Evolutionary conservation across 129 eudicot species (phyloP).

Genomic region (Heracleum sosnowskyi): DNA sequence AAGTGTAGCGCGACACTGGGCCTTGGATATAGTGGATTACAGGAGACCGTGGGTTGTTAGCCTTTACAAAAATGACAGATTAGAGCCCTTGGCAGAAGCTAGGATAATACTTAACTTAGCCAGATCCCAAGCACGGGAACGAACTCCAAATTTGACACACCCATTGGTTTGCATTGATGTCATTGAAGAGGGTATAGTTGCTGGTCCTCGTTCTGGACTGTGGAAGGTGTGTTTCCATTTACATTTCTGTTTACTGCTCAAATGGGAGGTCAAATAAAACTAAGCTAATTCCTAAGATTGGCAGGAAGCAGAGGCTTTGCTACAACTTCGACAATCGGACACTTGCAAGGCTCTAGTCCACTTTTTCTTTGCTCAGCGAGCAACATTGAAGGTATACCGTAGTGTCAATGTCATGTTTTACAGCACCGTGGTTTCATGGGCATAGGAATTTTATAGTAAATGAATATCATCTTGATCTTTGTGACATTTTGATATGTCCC

Average conservation of each 20-base stretch:
- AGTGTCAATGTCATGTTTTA: neutral
- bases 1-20: conserved; percentile 38
- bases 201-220: conserved; percentile 47
- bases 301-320: conserved; percentile 61
- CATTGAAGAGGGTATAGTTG: conserved; percentile 54
- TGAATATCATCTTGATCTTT: neutral
- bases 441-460: neutral
- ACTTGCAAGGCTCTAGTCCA: conserved; percentile 59
- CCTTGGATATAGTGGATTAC: conserved; percentile 42
- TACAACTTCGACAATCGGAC: conserved; percentile 49
- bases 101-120: conserved; percentile 38
- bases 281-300: conserved; percentile 5
- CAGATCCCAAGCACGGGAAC: conserved; percentile 29
- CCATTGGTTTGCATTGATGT: conserved; percentile 61
- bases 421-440: neutral
- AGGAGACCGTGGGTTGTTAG: conserved; percentile 46
- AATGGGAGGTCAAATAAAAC: neutral
- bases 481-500: neutral
- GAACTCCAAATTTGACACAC: conserved; percentile 45
- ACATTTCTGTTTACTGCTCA: neutral
- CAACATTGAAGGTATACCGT: conserved; percentile 32
- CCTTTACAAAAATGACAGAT: conserved; percentile 42
- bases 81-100: conserved; percentile 50
- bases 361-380: conserved; percentile 50
- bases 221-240: conserved; percentile 40